Evolutionary conservation across 441 rosid genomes (phyloP).

Genomic region (Cnidoscolus chayamansa): DNA sequence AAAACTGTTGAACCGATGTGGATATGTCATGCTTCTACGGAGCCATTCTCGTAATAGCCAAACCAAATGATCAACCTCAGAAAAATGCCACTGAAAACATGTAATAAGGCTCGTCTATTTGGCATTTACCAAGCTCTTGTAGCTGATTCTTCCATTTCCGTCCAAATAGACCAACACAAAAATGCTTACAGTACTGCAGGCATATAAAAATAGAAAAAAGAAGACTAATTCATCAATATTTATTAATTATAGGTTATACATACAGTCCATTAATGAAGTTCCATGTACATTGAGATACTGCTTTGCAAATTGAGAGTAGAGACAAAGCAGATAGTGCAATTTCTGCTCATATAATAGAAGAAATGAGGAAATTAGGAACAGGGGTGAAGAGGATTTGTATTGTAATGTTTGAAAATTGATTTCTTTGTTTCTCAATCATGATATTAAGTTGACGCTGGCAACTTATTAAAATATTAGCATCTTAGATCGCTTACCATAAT

Average conservation of each 20-base stretch:
- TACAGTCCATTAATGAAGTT: constrained; percentile 5
- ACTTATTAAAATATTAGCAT: background rate
- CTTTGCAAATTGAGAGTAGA: background rate
- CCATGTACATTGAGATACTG: constrained; percentile 10
- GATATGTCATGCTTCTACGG: constrained; percentile 9
- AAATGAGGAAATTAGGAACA: background rate
- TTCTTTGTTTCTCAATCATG: constrained; percentile 6
- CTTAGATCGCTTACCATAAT: background rate
- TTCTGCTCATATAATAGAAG: background rate
- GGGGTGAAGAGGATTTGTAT: background rate
- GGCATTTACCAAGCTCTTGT: background rate
- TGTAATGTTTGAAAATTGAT: constrained; percentile 7
- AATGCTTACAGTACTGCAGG: background rate
- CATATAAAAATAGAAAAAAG: background rate
- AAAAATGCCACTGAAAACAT: background rate
- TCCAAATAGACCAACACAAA: background rate
- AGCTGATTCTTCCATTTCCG: background rate
- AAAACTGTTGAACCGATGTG: constrained; percentile 14
- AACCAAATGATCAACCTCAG: constrained; percentile 2
- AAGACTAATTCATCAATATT: background rate
- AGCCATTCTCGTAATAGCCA: constrained; percentile 5
- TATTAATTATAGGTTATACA: background rate
- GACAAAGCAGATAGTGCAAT: background rate
- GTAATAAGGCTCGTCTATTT: background rate
- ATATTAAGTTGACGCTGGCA: background rate